Conservation (phyloP, 2,329 filamentous ascomycete genomes). For the Paecilomyces sp. region DNA sequence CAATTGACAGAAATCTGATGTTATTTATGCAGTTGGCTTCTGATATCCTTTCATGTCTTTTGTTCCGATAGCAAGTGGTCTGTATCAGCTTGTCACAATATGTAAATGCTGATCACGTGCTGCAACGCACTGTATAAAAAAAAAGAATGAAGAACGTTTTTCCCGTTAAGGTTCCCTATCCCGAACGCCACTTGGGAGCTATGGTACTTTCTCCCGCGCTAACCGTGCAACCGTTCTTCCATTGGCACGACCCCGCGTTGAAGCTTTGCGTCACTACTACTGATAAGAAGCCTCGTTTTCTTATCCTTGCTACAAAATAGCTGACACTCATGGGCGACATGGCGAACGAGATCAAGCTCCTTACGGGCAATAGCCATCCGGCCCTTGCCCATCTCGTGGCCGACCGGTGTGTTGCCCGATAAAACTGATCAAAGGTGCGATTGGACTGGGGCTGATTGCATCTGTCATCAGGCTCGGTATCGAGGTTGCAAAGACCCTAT, state of each 20-base stretch:
- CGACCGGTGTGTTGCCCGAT: conserved; percentile 45
- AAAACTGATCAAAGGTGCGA: not conserved
- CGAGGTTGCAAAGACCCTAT: conserved; percentile 62
- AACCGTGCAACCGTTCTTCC: not conserved
- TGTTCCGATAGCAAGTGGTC: too few species aligned
- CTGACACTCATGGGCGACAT: conserved; percentile 25
- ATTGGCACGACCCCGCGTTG: not conserved
- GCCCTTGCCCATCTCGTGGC: conserved; percentile 60
- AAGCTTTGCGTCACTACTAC: not conserved
- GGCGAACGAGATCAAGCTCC: conserved; percentile 67
- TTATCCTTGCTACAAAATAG: not conserved
- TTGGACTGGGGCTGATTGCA: not conserved
- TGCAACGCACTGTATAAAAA: not conserved
- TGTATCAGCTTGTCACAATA: too few species aligned
- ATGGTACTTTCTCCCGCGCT: not conserved
- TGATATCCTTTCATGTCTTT: too few species aligned
- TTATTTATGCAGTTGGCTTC: too few species aligned
- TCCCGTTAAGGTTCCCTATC: not conserved
- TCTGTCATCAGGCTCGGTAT: conserved; percentile 53
- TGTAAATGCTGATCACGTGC: not conserved
- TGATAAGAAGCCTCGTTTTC: not conserved
- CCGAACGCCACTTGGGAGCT: not conserved
- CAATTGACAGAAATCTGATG: too few species aligned
- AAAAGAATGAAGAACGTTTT: not conserved
- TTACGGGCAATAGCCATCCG: conserved; percentile 70